Base-by-base conservation (phyloP, 805 yeast species). In the Hanseniaspora pseudoguilliermondii region DNA sequence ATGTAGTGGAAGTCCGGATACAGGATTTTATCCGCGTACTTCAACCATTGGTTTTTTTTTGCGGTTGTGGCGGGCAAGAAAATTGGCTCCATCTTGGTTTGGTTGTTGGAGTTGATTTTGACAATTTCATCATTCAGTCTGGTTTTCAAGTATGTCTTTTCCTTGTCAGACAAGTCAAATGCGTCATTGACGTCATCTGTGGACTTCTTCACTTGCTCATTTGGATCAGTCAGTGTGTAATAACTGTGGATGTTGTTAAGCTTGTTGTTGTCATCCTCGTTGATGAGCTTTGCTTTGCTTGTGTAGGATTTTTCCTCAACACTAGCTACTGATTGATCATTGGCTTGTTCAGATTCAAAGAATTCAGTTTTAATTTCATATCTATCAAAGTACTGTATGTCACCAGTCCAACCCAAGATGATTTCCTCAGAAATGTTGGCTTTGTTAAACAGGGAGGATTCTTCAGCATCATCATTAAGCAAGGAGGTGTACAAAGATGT, bases 1-100 rank as follows among this genome's bases (percentile, higher is more conserved):
- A 93, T 88, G 71, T 93, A 93, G 66, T 93, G 98, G 69, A 91
- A 82, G 2, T 88, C 84, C 1, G 96, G 96, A 97, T 98, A 93
- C 32, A 93, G 72, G 21, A 83, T 83, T 62, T 84, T 81, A 66
- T 91, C 97, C 1, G 97, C 95, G 65, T 87, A 91, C 61, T 76
- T 76, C 61, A 97, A 77, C 96, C 97, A 91, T 67, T 86, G 95
- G 68, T 85, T 85, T 59, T 82, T 78, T 59, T 93, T 78, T 21
- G 56, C 46, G 7, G 56, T 53, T 4, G 56, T 53, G 5, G 50
- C 38, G 55, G 85, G 73, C 36, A 91, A 72, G 96, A 97, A 90
- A 54, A 91, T 85, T 0, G 97, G 97, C 64, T 84, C 93, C 48
- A 86, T 73, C 54, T 77, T 72, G 16, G 76, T 73, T 27, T 80